phyloP scores from a whole-genome alignment of 305 asterid genomes.

The Fraxinus paxiana region DNA sequence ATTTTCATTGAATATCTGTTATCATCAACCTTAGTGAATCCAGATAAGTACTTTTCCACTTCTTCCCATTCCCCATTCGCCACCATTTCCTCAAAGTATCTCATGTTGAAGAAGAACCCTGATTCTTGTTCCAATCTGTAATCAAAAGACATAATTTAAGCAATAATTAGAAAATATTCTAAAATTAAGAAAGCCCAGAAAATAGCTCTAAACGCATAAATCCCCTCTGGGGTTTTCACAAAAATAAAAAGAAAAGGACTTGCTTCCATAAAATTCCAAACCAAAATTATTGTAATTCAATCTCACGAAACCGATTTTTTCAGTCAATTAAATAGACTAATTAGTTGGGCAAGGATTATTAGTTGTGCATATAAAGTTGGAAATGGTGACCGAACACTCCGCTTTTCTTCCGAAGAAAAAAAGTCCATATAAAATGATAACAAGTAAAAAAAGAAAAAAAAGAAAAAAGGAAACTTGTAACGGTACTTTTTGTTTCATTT shows the following conservation, averaged over 20 bases:
- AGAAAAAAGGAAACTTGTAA: no score
- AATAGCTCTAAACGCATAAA: background rate
- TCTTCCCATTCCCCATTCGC: constrained; percentile 63
- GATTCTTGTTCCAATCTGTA: constrained; percentile 65
- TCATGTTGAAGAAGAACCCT: constrained; percentile 56
- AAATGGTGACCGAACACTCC: no score
- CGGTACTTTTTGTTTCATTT: no score
- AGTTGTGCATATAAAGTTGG: no score
- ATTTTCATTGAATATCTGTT: constrained; percentile 54
- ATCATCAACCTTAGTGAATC: constrained; percentile 57
- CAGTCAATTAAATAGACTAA: background rate
- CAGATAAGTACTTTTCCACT: constrained; percentile 53
- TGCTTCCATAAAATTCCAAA: no score
- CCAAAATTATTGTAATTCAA: background rate
- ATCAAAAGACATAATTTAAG: background rate
- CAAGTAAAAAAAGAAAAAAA: no score
- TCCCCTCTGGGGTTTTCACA: background rate
- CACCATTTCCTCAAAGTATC: constrained; percentile 52
- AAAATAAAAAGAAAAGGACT: background rate
- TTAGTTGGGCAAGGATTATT: background rate
- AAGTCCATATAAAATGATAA: no score
- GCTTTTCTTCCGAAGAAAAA: no score
- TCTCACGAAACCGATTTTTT: background rate
- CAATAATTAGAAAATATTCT: background rate
- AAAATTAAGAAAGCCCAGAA: constrained; percentile 11